Base-by-base conservation (phyloP, 306 rosid genomes). In the Trifolium repens region DNA sequence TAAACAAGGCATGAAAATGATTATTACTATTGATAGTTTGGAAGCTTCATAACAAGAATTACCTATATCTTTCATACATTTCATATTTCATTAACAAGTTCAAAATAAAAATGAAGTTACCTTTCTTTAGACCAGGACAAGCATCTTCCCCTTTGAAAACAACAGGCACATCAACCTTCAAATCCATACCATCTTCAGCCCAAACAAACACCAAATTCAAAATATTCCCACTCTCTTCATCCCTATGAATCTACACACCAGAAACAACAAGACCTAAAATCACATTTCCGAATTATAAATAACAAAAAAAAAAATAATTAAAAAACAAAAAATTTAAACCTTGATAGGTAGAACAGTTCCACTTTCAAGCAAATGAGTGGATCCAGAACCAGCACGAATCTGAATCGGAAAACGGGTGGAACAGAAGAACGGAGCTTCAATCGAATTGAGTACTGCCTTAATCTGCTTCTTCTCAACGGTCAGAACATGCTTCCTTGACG, bases 371-470 rank as follows among this genome's bases (percentile, higher is more conserved):
- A 94, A 67, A 30, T 85, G 90, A 3, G 94, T 87, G 2, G 98
- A 94, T 10, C 98, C 98, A 30, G 98, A 84, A 3, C 98, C 98
- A 9, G 98, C 97, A 26, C 97, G 94, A 76, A 94, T 90, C 93
- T 94, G 97, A 32, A 94, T 91, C 8, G 92, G 87, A 37, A 94
- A 91, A 69, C 89, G 82, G 5, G 96, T 94, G 59, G 97, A 87
- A 83, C 91, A 89, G 66, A 94, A 90, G 74, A 79, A 90, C 0
- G 94, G 94, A 15, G 75, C 88, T 58, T 86, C 73, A 0, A 86
- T 78, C 47, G 91, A 83, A 2, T 87, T 77, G 65, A 94, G 86
- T 27, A 94, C 85, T 74, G 94, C 80, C 74, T 90, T 88, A 80
- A 94, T 90, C 89, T 94, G 97, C 87, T 89, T 90, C 79, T 63